phyloP scores from a whole-genome alignment of 2,329 filamentous ascomycete species.

The Penicillium sp. region DNA sequence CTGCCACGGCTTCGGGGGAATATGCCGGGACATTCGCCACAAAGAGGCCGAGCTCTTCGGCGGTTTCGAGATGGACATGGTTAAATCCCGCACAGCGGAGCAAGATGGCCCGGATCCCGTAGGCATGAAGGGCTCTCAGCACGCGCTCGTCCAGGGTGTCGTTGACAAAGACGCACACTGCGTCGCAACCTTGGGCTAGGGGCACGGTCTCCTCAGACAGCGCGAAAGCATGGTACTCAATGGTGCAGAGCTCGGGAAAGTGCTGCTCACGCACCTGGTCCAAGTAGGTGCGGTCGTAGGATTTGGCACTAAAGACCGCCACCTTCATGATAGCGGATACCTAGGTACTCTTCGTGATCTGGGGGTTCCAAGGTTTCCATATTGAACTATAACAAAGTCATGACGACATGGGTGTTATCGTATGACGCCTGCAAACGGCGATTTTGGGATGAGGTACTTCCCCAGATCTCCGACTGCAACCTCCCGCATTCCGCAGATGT shows the following conservation, averaged over 20 bases:
- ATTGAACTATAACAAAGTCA: background rate
- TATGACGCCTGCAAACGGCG: constrained; percentile 1
- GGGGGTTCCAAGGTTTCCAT: background rate
- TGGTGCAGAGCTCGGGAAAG: constrained; percentile 41
- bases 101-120: constrained; percentile 58
- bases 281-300: constrained; percentile 60
- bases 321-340: constrained; percentile 49
- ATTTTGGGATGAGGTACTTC: background rate
- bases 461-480: background rate
- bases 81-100: constrained; percentile 68
- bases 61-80: constrained; percentile 60
- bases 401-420: constrained; percentile 2
- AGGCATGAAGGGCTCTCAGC: constrained; percentile 49
- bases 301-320: constrained; percentile 63
- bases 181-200: constrained; percentile 53
- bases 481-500: background rate
- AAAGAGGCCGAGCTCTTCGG: constrained; percentile 55
- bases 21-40: constrained; percentile 67
- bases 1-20: constrained; percentile 66
- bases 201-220: constrained; percentile 56
- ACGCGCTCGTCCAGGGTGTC: constrained; percentile 55
- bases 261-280: constrained; percentile 37
- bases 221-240: constrained; percentile 59
- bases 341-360: too few relatives aligned
- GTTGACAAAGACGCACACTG: constrained; percentile 68